Evolutionary conservation across 495 filamentous ascomycete species (phyloP), one percentile per base, ranked within the genome.

Genomic region (Cenococcum geophilum): DNA sequence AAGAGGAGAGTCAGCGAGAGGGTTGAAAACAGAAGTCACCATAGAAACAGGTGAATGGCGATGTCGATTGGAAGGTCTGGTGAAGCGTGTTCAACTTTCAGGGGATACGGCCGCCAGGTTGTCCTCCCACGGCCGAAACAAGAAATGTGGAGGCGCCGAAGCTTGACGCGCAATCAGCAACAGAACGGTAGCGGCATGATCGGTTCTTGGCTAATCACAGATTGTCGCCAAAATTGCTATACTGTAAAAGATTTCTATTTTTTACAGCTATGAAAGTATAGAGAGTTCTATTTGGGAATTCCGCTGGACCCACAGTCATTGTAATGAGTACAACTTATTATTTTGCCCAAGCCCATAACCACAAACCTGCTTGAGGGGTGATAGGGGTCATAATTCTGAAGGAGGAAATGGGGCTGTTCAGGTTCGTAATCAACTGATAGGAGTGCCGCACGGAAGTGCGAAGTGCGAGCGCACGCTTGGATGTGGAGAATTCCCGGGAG

Each of bases 151-250:
- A 45, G 40, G 49, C 49, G 12, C 21, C 49, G 5, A 27, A 5
- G 25, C 1, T 32, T 52, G 49, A 52, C 49, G 49, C 49, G 49
- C 49, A 52, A 52, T 52, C 49, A 23, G 21, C 18, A 52, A 52
- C 49, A 52, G 21, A 14, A 51, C 21, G 16, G 49, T 25, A 16
- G 49, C 40, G 40, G 40, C 27, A 45, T 18, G 40, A 45, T 45
- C 40, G 40, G 40, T 10, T 45, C 40, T 45, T 45, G 40, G 40
- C 40, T 45, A 10, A 45, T 45, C 40, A n/a, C 40, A 45, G 40
- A 45, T 45, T 10, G 12, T 10, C 40, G 18, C 12, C 40, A 14
- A 45, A 18, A 16, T 45, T 45, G 2, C 40, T 45, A 16, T 14
- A 4, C 4, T 2, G 27, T 32, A 32, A 32, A 45, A 45, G 40